These are phyloP conservation scores for Yamagishiella unicocca DNA, from an alignment of 139 green algal genomes.

Conservation along the genomic window DNA sequence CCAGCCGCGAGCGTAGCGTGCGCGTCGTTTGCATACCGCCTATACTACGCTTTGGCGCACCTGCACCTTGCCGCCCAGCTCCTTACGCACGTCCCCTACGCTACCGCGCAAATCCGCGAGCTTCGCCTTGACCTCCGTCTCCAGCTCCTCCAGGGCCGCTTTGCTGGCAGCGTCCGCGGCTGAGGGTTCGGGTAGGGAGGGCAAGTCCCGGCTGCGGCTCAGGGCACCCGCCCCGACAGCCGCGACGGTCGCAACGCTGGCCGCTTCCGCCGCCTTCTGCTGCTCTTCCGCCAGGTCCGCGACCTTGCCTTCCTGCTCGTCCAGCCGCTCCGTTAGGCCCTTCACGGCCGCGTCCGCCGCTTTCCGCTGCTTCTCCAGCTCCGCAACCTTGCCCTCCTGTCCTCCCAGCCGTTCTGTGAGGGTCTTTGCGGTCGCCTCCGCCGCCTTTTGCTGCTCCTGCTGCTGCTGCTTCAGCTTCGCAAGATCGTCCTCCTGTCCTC, in stretches of 20 bases:
- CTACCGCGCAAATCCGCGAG: conserved; percentile 17
- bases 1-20: too few species aligned
- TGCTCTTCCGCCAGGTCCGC: neutral
- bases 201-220: neutral
- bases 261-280: neutral
- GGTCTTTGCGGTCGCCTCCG: neutral
- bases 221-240: neutral
- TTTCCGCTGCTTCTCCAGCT: neutral
- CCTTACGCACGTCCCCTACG: conserved; percentile 21
- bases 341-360: neutral
- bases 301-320: neutral
- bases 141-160: conserved; percentile 2
- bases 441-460: neutral
- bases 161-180: neutral
- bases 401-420: neutral
- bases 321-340: neutral
- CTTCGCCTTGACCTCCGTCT: neutral
- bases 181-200: neutral
- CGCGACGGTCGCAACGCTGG: neutral
- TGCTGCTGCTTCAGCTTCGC: neutral
- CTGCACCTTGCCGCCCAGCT: conserved; percentile 43
- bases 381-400: neutral
- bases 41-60: neutral
- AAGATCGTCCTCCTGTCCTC: neutral
- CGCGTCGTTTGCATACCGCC: too few species aligned